These are phyloP conservation scores for Bipolaris oryzae DNA, from an alignment of 2,329 filamentous ascomycete species.

Conservation along the genomic window DNA sequence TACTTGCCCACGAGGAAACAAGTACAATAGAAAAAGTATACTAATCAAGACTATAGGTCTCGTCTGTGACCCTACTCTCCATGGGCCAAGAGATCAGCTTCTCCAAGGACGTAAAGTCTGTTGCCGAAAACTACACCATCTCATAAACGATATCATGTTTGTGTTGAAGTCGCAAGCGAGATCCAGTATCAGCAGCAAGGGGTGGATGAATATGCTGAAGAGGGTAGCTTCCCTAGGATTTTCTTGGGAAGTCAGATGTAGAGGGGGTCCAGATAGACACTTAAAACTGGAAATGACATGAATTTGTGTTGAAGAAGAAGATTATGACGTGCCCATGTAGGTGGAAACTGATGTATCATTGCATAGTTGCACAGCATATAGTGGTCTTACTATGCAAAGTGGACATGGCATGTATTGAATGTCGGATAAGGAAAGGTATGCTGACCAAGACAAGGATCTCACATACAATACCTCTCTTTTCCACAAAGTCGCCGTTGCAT, in stretches of 20 bases:
- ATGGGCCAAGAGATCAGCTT: conserved; percentile 80
- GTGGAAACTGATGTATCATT: no score
- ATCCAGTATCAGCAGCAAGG: background rate
- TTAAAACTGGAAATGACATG: conserved; percentile 4
- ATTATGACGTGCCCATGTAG: no score
- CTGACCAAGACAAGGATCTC: no score
- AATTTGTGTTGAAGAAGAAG: background rate
- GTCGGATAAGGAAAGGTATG: no score
- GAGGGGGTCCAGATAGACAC: background rate
- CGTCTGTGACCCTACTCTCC: conserved; percentile 72
- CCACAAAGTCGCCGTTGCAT: no score
- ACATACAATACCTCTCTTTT: no score
- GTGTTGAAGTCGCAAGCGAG: background rate
- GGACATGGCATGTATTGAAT: no score
- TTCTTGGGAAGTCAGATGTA: background rate
- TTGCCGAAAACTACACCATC: conserved; percentile 77
- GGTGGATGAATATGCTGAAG: background rate
- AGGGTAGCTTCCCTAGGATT: background rate
- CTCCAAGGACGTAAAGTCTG: conserved; percentile 79
- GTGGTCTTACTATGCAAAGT: no score
- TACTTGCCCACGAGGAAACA: background rate
- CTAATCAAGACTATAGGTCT: conserved; percentile 60
- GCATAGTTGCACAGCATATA: no score
- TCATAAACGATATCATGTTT: conserved; percentile 58
- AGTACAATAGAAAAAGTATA: background rate